Evolutionary conservation across 352 stramenopile genomes (phyloP).

Genomic region (Phytophthora foliorum): DNA sequence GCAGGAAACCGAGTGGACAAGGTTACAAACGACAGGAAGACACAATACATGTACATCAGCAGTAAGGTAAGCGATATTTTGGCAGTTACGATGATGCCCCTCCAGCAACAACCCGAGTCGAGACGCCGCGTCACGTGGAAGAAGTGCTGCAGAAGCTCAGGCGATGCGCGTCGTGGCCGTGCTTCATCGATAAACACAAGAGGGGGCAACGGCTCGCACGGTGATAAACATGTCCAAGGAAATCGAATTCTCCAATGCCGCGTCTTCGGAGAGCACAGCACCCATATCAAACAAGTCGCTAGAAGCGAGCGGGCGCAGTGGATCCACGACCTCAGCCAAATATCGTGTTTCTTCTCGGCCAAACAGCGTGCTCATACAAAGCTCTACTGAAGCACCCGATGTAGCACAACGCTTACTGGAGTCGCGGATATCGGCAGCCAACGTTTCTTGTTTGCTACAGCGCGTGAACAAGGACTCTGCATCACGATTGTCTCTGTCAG

Average conservation of each 20-base stretch:
- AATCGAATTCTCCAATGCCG: conserved; percentile 28
- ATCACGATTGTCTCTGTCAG: conserved; percentile 17
- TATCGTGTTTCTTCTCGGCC: conserved; percentile 32
- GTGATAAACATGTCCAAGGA: conserved; percentile 31
- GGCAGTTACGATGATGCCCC: conserved; percentile 31
- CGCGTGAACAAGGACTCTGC: conserved; percentile 41
- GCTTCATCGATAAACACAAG: conserved; percentile 11
- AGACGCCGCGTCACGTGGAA: background rate
- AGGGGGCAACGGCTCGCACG: background rate
- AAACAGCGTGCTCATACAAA: conserved; percentile 9
- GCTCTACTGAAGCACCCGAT: conserved; percentile 4
- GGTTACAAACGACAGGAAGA: no score
- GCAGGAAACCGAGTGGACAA: no score
- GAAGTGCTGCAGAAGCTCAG: background rate
- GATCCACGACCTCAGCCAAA: conserved; percentile 26
- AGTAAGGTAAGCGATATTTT: background rate
- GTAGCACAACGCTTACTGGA: conserved; percentile 9
- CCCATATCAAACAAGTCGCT: background rate
- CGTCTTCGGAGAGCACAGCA: conserved; percentile 10
- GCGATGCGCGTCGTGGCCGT: conserved; percentile 15
- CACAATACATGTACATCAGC: no score
- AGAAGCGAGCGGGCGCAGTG: conserved; percentile 5
- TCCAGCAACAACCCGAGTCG: background rate
- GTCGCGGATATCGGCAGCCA: conserved; percentile 20
- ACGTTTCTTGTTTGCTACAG: conserved; percentile 31